A percentile compares a stretch with the other conserved stretches of the same genome.
Conservation (phyloP, 23 red algal species). For the Cyanidiococcus yangmingshanensis region DNA sequence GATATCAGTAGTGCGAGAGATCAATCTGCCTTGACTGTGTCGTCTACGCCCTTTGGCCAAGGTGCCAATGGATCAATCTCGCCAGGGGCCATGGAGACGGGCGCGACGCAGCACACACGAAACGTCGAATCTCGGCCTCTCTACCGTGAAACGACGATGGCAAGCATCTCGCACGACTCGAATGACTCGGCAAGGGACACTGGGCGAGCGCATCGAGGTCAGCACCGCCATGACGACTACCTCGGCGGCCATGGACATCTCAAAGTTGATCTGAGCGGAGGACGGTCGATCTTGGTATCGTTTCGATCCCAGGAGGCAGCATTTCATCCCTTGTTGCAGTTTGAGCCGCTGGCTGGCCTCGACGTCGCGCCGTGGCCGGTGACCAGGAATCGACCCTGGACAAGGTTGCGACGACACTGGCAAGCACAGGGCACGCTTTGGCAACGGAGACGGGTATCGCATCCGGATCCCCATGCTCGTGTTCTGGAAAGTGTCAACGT, state of each 20-base stretch:
- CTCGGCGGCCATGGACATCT: not conserved
- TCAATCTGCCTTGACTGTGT: not conserved
- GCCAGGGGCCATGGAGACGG: not conserved
- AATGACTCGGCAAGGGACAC: not conserved
- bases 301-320: not conserved
- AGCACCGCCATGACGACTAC: not conserved
- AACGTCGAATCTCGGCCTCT: not conserved
- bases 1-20: not conserved
- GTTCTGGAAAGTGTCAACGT: not conserved
- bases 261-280: not conserved
- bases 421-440: not conserved
- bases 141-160: not conserved
- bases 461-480: not conserved
- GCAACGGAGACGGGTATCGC: constrained; percentile 1
- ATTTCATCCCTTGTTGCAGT: not conserved
- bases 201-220: not conserved
- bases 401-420: not conserved
- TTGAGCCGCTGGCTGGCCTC: not conserved
- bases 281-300: not conserved
- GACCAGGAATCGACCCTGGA: not conserved
- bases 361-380: not conserved
- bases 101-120: not conserved
- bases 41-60: not conserved
- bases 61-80: too few relatives aligned
- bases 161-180: not conserved